phyloP scores from a whole-genome alignment of 1,284 basidiomycete genomes.

The Melampsora larici-populina region DNA sequence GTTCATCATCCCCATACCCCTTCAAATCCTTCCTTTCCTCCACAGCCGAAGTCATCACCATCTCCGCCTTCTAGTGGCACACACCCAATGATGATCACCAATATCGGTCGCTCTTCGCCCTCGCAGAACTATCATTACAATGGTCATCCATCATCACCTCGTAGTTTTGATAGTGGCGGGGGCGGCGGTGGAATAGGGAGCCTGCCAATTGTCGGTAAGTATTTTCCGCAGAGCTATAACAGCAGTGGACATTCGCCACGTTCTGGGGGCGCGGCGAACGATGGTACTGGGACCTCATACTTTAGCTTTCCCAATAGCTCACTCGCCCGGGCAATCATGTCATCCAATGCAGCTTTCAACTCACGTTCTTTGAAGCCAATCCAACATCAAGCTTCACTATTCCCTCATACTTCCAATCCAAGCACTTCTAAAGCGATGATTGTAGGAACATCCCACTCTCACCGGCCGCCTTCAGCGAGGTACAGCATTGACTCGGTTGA shows the following conservation, averaged over 20 bases:
- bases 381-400: not conserved
- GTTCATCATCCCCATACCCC: slow-evolving; percentile 11
- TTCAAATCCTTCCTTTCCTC: slow-evolving; percentile 34
- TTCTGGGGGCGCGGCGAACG: not conserved
- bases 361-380: not conserved
- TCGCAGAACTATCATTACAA: slow-evolving; percentile 12
- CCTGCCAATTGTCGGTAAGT: slow-evolving; percentile 27
- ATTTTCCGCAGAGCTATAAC: slow-evolving; percentile 30
- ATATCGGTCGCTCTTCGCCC: slow-evolving; percentile 27
- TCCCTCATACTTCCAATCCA: not conserved
- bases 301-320: slow-evolving; percentile 24
- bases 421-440: slow-evolving; percentile 3
- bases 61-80: slow-evolving; percentile 47
- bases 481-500: slow-evolving; percentile 16
- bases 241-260: not conserved
- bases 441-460: not conserved
- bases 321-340: slow-evolving; percentile 13
- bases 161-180: slow-evolving; percentile 36
- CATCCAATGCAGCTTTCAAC: not conserved
- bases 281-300: not conserved
- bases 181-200: slow-evolving; percentile 22
- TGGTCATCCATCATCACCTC: slow-evolving; percentile 27
- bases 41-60: slow-evolving; percentile 50
- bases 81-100: slow-evolving; percentile 33
- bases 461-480: not conserved